Evolutionary conservation across 495 filamentous ascomycete genomes (phyloP).

Genomic region (Penicillium arizonense): DNA sequence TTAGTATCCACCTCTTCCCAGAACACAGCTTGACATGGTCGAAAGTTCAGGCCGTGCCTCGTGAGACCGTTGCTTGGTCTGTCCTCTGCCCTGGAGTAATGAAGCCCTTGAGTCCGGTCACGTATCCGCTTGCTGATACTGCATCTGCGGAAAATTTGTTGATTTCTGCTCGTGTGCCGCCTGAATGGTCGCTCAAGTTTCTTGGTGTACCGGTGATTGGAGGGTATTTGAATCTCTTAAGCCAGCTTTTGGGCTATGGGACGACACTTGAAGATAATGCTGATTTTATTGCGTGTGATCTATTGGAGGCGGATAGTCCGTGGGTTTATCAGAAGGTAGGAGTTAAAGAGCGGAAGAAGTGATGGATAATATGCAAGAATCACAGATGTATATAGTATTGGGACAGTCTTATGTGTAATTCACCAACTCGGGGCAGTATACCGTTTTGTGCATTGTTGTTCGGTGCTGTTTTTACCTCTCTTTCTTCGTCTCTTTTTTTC

Average conservation of each 20-base stretch:
- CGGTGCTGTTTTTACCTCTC: no score
- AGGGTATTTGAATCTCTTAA: slow-evolving; percentile 12
- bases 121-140: slow-evolving; percentile 12
- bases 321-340: slow-evolving; percentile 30
- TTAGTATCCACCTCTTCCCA: slow-evolving; percentile 22
- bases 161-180: slow-evolving; percentile 12
- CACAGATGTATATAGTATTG: no score
- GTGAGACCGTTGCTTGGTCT: slow-evolving; percentile 29
- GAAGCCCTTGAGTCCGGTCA: slow-evolving; percentile 16
- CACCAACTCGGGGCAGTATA: no score
- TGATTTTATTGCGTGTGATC: slow-evolving; percentile 36
- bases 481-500: no score
- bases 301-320: slow-evolving; percentile 19
- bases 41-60: slow-evolving; percentile 18
- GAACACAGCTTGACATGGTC: slow-evolving; percentile 27
- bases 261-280: slow-evolving; percentile 31
- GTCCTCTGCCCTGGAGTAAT: slow-evolving; percentile 24
- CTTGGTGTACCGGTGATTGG: slow-evolving; percentile 20
- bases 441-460: no score
- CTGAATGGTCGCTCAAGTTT: slow-evolving; percentile 13
- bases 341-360: slow-evolving; percentile 10
- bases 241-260: slow-evolving; percentile 18
- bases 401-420: no score
- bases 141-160: slow-evolving; percentile 22
- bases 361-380: no score